Conservation (phyloP, 352 stramenopile genomes). For the Phytophthora foliorum region DNA sequence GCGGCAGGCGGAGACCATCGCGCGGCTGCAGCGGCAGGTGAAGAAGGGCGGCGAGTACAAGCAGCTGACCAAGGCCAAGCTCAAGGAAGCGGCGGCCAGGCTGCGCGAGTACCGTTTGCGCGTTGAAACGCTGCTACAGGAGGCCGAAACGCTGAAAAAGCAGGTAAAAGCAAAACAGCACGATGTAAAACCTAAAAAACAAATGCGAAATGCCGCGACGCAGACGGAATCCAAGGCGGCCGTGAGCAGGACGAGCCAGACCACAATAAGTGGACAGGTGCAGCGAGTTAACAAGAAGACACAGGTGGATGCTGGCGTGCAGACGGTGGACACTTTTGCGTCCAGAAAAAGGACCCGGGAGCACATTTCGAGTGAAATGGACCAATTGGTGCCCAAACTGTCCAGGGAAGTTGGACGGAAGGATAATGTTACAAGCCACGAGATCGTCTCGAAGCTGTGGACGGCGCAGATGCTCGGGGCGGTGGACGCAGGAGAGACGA, state of each 20-base stretch:
- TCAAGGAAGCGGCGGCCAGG: slow-evolving; percentile 70
- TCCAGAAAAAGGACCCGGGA: slow-evolving; percentile 19
- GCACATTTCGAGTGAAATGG: background rate
- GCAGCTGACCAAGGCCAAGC: slow-evolving; percentile 65
- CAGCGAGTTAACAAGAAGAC: slow-evolving; percentile 16
- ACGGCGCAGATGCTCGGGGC: slow-evolving; percentile 7
- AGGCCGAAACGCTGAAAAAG: slow-evolving; percentile 40
- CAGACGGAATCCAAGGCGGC: slow-evolving; percentile 26
- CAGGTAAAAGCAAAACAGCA: slow-evolving; percentile 23
- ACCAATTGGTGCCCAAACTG: slow-evolving; percentile 29
- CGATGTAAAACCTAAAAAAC: slow-evolving; percentile 15
- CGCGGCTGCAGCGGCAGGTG: slow-evolving; percentile 52
- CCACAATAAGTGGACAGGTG: slow-evolving; percentile 27
- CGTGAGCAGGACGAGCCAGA: slow-evolving; percentile 34
- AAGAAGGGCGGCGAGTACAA: slow-evolving; percentile 59
- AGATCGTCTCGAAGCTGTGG: background rate
- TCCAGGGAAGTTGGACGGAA: slow-evolving; percentile 6
- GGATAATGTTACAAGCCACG: background rate
- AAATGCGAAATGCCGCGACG: slow-evolving; percentile 1
- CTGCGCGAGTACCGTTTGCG: slow-evolving; percentile 70
- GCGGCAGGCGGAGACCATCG: slow-evolving; percentile 65
- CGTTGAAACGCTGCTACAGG: slow-evolving; percentile 57
- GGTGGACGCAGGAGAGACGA: background rate
- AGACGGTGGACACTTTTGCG: slow-evolving; percentile 21
- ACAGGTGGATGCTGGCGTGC: slow-evolving; percentile 13